These are phyloP conservation scores for Psilocybe tampanensis DNA, from an alignment of 768 basidiomycete species.

Conservation along the genomic window DNA sequence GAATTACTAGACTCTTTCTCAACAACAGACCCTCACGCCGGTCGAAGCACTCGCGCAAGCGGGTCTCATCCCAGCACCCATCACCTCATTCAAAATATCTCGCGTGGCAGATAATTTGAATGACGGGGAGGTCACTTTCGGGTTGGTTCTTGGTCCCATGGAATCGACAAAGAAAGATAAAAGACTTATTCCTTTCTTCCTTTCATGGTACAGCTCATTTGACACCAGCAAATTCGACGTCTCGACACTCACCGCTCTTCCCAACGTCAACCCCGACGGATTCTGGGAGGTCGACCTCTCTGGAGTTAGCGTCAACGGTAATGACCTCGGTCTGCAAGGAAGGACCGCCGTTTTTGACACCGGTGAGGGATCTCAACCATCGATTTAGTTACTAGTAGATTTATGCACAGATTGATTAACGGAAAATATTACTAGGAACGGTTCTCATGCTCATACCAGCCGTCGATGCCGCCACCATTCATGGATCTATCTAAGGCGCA, in stretches of 20 bases:
- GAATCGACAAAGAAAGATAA: too few relatives aligned
- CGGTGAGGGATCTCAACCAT: slow-evolving; percentile 30
- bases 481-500: slow-evolving; percentile 43
- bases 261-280: slow-evolving; percentile 65
- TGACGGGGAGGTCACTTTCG: slow-evolving; percentile 84
- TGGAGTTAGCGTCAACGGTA: slow-evolving; percentile 59
- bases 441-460: slow-evolving; percentile 52
- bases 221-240: slow-evolving; percentile 70
- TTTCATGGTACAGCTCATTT: slow-evolving; percentile 49
- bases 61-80: slow-evolving; percentile 60
- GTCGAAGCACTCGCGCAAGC: slow-evolving; percentile 66
- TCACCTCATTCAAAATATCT: slow-evolving; percentile 81
- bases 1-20: slow-evolving; percentile 53
- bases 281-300: slow-evolving; percentile 83
- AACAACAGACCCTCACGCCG: slow-evolving; percentile 66
- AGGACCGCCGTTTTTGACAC: slow-evolving; percentile 78
- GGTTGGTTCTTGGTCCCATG: not conserved
- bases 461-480: slow-evolving; percentile 40
- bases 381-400: not conserved
- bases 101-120: slow-evolving; percentile 69
- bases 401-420: not conserved
- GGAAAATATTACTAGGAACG: slow-evolving; percentile 34
- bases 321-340: slow-evolving; percentile 47
- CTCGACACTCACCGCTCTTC: slow-evolving; percentile 55
- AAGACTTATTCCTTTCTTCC: not conserved